These are phyloP conservation scores for Lomentospora prolificans DNA, from an alignment of 2,329 filamentous ascomycete species.

Conservation along the genomic window DNA sequence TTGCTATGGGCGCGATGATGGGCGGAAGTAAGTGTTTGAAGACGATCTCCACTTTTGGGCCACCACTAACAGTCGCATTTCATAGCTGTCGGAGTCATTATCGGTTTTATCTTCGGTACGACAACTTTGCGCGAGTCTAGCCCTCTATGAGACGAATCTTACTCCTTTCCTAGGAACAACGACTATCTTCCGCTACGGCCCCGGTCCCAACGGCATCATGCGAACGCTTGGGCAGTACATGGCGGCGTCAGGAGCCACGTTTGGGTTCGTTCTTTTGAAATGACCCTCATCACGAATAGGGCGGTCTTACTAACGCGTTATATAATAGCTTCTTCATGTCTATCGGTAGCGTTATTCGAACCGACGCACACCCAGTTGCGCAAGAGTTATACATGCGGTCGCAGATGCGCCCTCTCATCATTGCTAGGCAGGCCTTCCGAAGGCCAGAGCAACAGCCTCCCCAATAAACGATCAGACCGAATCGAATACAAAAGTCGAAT, in stretches of 20 bases:
- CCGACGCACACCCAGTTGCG: slow-evolving; percentile 70
- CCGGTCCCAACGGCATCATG: slow-evolving; percentile 87
- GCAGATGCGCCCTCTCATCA: slow-evolving; percentile 64
- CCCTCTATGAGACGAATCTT: slow-evolving; percentile 10
- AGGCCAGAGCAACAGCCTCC: not conserved
- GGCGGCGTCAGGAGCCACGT: slow-evolving; percentile 87
- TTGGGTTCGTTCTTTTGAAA: slow-evolving; percentile 55
- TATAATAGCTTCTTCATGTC: slow-evolving; percentile 82
- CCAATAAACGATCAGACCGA: not conserved
- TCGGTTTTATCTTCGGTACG: slow-evolving; percentile 93
- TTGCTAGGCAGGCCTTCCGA: slow-evolving; percentile 27
- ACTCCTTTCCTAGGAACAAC: slow-evolving; percentile 57
- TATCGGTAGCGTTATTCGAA: slow-evolving; percentile 91
- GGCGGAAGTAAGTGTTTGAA: slow-evolving; percentile 68
- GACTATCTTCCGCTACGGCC: slow-evolving; percentile 91
- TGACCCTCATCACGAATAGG: not conserved
- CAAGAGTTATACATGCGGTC: slow-evolving; percentile 68
- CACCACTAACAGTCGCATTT: slow-evolving; percentile 6
- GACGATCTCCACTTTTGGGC: not conserved
- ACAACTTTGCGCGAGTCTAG: not conserved
- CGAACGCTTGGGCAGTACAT: slow-evolving; percentile 94
- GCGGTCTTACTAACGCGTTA: not conserved
- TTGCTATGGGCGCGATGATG: slow-evolving; percentile 99
- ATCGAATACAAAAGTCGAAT: not conserved
- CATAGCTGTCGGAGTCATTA: slow-evolving; percentile 84